Conservation (phyloP, 2,329 filamentous ascomycete genomes). For the Alternaria sp. region DNA sequence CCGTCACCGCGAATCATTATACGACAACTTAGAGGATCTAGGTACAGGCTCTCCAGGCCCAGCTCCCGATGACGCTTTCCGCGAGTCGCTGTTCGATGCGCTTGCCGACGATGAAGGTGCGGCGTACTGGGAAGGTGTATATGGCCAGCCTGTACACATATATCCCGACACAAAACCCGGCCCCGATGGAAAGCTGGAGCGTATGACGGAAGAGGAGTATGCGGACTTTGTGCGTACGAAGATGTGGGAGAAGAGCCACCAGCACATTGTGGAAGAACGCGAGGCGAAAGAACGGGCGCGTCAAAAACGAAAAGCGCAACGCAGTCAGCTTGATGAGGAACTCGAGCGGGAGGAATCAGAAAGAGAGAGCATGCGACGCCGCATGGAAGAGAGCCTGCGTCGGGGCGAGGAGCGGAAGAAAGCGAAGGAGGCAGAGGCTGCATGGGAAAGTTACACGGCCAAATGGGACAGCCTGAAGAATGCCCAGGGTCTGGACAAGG, state of each 20-base stretch:
- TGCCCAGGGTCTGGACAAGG: slow-evolving; percentile 14
- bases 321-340: slow-evolving; percentile 50
- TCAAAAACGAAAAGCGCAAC: slow-evolving; percentile 54
- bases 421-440: slow-evolving; percentile 61
- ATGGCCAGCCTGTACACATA: slow-evolving; percentile 89
- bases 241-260: slow-evolving; percentile 97
- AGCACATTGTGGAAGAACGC: slow-evolving; percentile 80
- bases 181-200: slow-evolving; percentile 68
- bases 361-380: slow-evolving; percentile 59
- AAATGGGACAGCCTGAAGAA: slow-evolving; percentile 66
- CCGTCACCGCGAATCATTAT: slow-evolving; percentile 42
- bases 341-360: slow-evolving; percentile 52
- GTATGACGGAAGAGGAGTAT: slow-evolving; percentile 94
- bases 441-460: slow-evolving; percentile 69
- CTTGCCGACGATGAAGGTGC: slow-evolving; percentile 97
- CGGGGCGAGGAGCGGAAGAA: slow-evolving; percentile 69
- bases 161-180: slow-evolving; percentile 68
- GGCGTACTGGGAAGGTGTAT: slow-evolving; percentile 94
- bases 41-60: slow-evolving; percentile 39
- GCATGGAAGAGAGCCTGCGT: slow-evolving; percentile 73
- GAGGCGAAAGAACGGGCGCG: slow-evolving; percentile 61
- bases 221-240: slow-evolving; percentile 79
- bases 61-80: slow-evolving; percentile 77
- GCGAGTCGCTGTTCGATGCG: slow-evolving; percentile 93
- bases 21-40: slow-evolving; percentile 37